phyloP scores from a whole-genome alignment of 2,329 filamentous ascomycete species.

The Stemphylium lycopersici region DNA sequence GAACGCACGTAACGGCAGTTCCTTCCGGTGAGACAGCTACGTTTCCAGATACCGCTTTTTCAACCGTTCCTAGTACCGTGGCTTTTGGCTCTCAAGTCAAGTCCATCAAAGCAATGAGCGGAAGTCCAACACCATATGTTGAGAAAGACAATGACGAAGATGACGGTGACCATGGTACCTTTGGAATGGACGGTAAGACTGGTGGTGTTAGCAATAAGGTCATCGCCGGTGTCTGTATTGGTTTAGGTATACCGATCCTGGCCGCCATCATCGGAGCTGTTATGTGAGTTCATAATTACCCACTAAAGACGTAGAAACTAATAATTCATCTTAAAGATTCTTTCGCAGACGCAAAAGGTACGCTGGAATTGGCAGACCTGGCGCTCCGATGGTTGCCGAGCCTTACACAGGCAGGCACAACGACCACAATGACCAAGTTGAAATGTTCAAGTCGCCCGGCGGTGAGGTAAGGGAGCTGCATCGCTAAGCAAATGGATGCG shows the following conservation, averaged over 20 bases:
- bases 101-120: slow-evolving; percentile 49
- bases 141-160: not conserved
- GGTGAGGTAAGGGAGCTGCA: not conserved
- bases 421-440: not conserved
- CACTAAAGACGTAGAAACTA: not conserved
- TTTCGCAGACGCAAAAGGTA: not conserved
- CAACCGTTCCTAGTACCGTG: too few species aligned
- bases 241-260: slow-evolving; percentile 53
- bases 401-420: not conserved
- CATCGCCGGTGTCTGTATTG: slow-evolving; percentile 58
- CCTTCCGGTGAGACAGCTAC: slow-evolving; percentile 42
- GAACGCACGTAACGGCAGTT: slow-evolving; percentile 33
- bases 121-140: slow-evolving; percentile 45
- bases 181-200: slow-evolving; percentile 28
- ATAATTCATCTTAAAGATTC: not conserved
- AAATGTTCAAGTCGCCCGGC: too few species aligned
- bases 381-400: not conserved
- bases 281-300: slow-evolving; percentile 11
- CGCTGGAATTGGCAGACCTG: not conserved
- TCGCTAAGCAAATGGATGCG: too few species aligned
- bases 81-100: slow-evolving; percentile 53
- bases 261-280: slow-evolving; percentile 24
- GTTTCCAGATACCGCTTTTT: slow-evolving; percentile 42
- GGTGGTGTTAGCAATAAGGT: slow-evolving; percentile 52
- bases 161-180: not conserved